Base-by-base conservation (phyloP, 164 flowering plant genomes). In the Macadamia tetraphylla region DNA sequence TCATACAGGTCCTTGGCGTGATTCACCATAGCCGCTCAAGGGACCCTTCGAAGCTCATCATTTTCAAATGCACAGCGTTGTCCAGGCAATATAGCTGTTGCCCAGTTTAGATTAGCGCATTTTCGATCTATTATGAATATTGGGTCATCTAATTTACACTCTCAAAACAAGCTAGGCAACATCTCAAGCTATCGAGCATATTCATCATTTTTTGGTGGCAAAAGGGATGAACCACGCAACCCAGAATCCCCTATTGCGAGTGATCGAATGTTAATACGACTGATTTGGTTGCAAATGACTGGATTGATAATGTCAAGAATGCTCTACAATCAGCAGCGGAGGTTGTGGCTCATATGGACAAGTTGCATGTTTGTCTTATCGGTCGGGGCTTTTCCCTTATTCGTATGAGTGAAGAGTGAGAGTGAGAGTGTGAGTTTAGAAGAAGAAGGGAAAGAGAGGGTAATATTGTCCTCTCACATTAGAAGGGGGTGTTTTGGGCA, bases 241-340 rank as follows among this genome's bases (percentile, higher is more conserved):
- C 11, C 51, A 15, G 82, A 73, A 17, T 74, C 73, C 65, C 51
- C 79, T 29, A 75, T 68, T 69, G 69, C 71, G 6, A 67, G 71
- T 56, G 82, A 71, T 29, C 69, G 15, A 64, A 65, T 74, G 71
- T 40, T 62, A 66, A 76, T 58, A 57, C 63, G 44, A 69, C 70
- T 56, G 76, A 74, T 72, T 70, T 64, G 62, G 74, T 71, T 70
- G 88, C 83, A 51, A 73, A 74, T 76, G 90, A 89, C 17, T 88
- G 80, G 94, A 48, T 70, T 49, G 84, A 78, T 62, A 87, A 76
- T 62, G 49, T 82, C 62, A 88, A 83, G 75, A 80, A 75, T 74
- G 83, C 70, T 60, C 88, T 82, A 85, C 76, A 81, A 35, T 83
- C 87, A 72, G 68, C 77, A 5, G 74, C 73, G 14, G 90, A 92